Conservation (phyloP, 129 eudicot genomes). For the Flaveria sonorensis region DNA sequence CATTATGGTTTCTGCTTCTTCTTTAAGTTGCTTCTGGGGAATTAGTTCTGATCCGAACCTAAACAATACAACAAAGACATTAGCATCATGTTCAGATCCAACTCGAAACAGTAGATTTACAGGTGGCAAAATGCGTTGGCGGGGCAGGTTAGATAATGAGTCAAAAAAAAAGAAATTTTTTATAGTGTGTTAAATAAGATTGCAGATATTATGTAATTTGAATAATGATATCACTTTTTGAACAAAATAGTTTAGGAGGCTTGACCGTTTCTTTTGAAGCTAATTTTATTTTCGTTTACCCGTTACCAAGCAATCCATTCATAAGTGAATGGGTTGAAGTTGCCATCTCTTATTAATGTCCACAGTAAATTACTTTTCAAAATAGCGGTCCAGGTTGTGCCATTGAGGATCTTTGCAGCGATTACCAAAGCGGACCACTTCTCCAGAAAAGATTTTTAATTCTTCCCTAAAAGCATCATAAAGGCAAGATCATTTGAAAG, state of each 20-base stretch:
- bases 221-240: not conserved
- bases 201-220: not conserved
- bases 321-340: not conserved
- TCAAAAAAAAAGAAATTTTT: not conserved
- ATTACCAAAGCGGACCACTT: slow-evolving; percentile 96
- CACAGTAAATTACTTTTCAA: slow-evolving; percentile 68
- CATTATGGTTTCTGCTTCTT: slow-evolving; percentile 81
- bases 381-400: slow-evolving; percentile 95
- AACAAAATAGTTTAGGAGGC: not conserved
- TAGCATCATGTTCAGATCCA: slow-evolving; percentile 24
- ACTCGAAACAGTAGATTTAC: slow-evolving; percentile 8
- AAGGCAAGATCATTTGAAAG: slow-evolving; percentile 5
- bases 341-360: slow-evolving; percentile 6
- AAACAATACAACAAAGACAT: slow-evolving; percentile 26
- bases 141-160: not conserved
- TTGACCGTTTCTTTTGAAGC: not conserved
- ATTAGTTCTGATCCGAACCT: slow-evolving; percentile 74
- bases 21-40: slow-evolving; percentile 79
- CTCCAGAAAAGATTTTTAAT: slow-evolving; percentile 80
- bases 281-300: not conserved
- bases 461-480: slow-evolving; percentile 66
- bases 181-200: not conserved
- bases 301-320: not conserved
- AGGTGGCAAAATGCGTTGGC: slow-evolving; percentile 2
- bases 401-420: slow-evolving; percentile 99